These are phyloP conservation scores for Simplicillium sp. DNA, from an alignment of 2,329 filamentous ascomycete species.

Conservation along the genomic window DNA sequence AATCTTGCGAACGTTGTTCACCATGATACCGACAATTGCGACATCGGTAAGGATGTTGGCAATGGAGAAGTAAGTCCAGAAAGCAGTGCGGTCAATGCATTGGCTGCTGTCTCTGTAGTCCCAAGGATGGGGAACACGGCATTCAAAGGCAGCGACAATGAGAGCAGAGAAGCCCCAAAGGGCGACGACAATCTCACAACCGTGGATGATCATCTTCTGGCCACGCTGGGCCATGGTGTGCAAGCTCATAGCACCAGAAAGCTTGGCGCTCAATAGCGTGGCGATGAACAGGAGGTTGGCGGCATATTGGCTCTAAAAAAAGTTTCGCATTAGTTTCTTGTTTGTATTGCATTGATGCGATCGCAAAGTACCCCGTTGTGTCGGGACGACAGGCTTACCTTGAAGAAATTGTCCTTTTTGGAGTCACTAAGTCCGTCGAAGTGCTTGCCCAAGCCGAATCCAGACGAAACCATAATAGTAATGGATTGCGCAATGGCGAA, in stretches of 20 bases:
- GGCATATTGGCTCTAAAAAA: constrained; percentile 13
- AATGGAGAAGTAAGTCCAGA: constrained; percentile 5
- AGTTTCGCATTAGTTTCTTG: not conserved
- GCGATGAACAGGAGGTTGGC: constrained; percentile 14
- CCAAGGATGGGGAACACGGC: constrained; percentile 16
- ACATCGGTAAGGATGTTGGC: constrained; percentile 5
- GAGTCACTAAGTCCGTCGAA: constrained; percentile 8
- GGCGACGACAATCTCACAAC: constrained; percentile 10
- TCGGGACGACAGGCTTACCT: constrained; percentile 10
- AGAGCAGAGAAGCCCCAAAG: constrained; percentile 15
- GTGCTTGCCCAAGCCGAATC: constrained; percentile 14
- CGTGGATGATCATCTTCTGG: constrained; percentile 12
- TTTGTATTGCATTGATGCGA: no score
- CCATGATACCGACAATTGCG: constrained; percentile 9
- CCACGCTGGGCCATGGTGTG: constrained; percentile 13
- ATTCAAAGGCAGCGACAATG: constrained; percentile 17
- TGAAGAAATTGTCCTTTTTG: constrained; percentile 12
- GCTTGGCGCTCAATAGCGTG: constrained; percentile 15
- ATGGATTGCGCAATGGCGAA: constrained; percentile 14
- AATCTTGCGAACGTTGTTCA: constrained; percentile 16
- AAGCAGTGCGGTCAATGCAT: constrained; percentile 1
- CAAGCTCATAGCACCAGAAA: constrained; percentile 16
- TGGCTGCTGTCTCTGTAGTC: constrained; percentile 10
- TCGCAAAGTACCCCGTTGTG: no score
- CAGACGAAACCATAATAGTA: constrained; percentile 10